These are phyloP conservation scores for Sporothrix schenckii DNA, from an alignment of 2,329 filamentous ascomycete species.

Conservation along the genomic window DNA sequence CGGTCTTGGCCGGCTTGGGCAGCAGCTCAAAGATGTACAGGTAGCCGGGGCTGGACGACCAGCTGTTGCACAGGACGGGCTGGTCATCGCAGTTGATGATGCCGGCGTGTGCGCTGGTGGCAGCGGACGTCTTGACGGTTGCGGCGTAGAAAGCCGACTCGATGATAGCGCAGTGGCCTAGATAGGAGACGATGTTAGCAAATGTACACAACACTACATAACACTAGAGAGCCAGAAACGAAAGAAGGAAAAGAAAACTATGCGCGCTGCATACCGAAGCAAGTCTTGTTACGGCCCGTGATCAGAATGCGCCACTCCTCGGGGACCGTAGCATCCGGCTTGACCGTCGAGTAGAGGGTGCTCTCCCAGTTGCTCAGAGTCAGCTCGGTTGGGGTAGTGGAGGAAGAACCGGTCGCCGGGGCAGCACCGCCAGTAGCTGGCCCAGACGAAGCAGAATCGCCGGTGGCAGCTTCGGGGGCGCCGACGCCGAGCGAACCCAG, in stretches of 20 bases:
- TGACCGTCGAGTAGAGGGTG: slow-evolving; percentile 64
- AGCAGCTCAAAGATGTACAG: slow-evolving; percentile 71
- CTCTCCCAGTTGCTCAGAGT: slow-evolving; percentile 72
- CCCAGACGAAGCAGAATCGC: slow-evolving; percentile 35
- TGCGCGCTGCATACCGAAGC: slow-evolving; percentile 58
- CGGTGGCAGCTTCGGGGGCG: slow-evolving; percentile 41
- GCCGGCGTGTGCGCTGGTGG: slow-evolving; percentile 67
- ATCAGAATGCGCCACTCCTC: slow-evolving; percentile 78
- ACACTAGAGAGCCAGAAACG: neutral
- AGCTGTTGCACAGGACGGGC: slow-evolving; percentile 73
- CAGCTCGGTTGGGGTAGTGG: slow-evolving; percentile 51
- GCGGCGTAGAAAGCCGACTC: slow-evolving; percentile 70
- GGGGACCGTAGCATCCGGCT: slow-evolving; percentile 61
- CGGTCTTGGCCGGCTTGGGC: slow-evolving; percentile 64
- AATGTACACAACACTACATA: neutral
- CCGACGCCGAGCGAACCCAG: slow-evolving; percentile 58
- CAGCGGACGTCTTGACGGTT: slow-evolving; percentile 64
- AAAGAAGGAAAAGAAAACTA: neutral
- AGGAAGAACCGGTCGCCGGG: slow-evolving; percentile 38
- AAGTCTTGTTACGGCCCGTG: slow-evolving; percentile 77
- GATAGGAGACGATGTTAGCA: neutral
- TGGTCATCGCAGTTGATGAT: slow-evolving; percentile 74
- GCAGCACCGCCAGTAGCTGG: slow-evolving; percentile 52
- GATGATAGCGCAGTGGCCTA: slow-evolving; percentile 65
- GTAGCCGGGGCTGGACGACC: slow-evolving; percentile 66